Percentiles rank a stretch among this genome's conserved stretches.
Conservation (phyloP, 2,329 filamentous ascomycete genomes). For the Colletotrichum gloeosporioides region DNA sequence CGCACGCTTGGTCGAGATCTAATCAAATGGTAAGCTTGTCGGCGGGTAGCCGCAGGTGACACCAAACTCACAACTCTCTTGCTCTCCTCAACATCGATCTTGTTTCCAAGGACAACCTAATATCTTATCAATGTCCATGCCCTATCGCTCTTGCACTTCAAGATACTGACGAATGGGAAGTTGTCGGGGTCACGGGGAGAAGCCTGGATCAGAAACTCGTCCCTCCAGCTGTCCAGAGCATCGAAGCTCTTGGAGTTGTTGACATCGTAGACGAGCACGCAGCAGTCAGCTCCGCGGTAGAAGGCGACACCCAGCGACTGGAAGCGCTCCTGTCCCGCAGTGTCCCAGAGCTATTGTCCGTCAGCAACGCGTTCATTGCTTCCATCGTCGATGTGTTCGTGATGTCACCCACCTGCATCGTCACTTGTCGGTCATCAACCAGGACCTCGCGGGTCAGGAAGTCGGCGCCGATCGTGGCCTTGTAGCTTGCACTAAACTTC, state of each 20-base stretch:
- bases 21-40: background rate
- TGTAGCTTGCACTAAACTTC: slow-evolving; percentile 99
- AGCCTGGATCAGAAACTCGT: slow-evolving; percentile 97
- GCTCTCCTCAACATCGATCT: slow-evolving; percentile 98
- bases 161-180: slow-evolving; percentile 87
- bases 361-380: background rate
- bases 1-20: slow-evolving; percentile 94
- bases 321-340: slow-evolving; percentile 95
- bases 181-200: slow-evolving; percentile 95
- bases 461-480: slow-evolving; percentile 98
- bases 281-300: slow-evolving; percentile 97
- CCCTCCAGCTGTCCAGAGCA: slow-evolving; percentile 96
- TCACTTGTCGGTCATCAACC: slow-evolving; percentile 95
- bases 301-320: slow-evolving; percentile 97
- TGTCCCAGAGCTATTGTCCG: slow-evolving; percentile 84
- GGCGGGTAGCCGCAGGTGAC: background rate
- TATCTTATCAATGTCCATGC: slow-evolving; percentile 24
- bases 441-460: slow-evolving; percentile 98
- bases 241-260: slow-evolving; percentile 99
- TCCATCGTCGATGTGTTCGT: slow-evolving; percentile 1
- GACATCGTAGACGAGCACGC: slow-evolving; percentile 96
- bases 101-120: slow-evolving; percentile 95
- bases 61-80: slow-evolving; percentile 77
- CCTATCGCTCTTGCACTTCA: background rate
- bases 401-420: slow-evolving; percentile 79